Conservation (phyloP, 164 flowering plant genomes). For the Vitis vinifera region DNA sequence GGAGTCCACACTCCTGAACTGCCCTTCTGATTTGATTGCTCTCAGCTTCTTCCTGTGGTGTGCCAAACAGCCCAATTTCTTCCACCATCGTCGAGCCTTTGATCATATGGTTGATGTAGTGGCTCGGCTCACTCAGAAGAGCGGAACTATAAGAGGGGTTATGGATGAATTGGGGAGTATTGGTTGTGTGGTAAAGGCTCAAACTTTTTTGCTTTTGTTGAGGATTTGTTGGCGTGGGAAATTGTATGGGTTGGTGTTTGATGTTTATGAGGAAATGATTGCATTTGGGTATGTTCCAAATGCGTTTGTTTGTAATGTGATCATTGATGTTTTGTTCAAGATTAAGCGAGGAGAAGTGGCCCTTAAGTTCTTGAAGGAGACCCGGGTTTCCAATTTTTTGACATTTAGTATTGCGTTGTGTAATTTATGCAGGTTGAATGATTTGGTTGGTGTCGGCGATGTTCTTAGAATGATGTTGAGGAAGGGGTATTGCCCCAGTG, state of each 20-base stretch:
- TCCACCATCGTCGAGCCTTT: constrained; percentile 35
- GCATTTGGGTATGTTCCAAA: constrained; percentile 45
- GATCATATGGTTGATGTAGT: constrained; percentile 41
- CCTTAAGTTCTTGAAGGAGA: constrained; percentile 32
- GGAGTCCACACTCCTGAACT: constrained; percentile 33
- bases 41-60: constrained; percentile 67
- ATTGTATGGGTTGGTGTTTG: constrained; percentile 42
- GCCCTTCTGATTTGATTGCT: constrained; percentile 57
- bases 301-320: constrained; percentile 49
- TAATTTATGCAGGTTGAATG: constrained; percentile 49
- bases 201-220: constrained; percentile 51
- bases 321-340: constrained; percentile 59
- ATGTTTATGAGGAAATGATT: constrained; percentile 53
- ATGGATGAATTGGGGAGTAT: constrained; percentile 35
- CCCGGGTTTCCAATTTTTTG: constrained; percentile 49
- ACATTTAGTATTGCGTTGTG: constrained; percentile 49
- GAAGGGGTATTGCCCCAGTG: constrained; percentile 40
- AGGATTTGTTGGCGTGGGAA: constrained; percentile 65
- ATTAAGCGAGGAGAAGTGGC: constrained; percentile 36
- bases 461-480: constrained; percentile 42
- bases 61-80: constrained; percentile 51
- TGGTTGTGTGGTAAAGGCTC: constrained; percentile 50
- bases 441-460: constrained; percentile 24
- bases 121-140: constrained; percentile 26
- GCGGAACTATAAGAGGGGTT: constrained; percentile 34